phyloP scores from a whole-genome alignment of 352 stramenopile genomes.

The Hyphochytrium catenoides region DNA sequence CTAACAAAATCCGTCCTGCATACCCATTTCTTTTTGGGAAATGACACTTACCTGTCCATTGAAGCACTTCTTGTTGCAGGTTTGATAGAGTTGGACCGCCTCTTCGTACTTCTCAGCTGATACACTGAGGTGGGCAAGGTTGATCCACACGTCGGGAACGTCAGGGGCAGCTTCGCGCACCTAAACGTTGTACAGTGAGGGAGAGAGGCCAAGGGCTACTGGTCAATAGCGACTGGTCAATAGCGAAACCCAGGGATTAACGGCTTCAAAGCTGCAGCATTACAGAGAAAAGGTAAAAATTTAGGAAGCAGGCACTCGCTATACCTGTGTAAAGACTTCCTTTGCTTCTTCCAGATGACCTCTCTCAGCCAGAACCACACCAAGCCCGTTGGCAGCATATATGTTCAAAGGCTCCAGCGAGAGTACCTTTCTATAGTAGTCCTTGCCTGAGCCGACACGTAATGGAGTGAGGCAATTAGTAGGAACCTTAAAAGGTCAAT shows the following conservation, averaged over 20 bases:
- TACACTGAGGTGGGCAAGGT: slow-evolving; percentile 89
- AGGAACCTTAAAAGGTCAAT: too few relatives aligned
- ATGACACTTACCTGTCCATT: slow-evolving; percentile 56
- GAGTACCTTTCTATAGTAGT: slow-evolving; percentile 89
- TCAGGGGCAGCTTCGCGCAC: slow-evolving; percentile 84
- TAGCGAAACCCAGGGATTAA: too few relatives aligned
- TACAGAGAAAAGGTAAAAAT: too few relatives aligned
- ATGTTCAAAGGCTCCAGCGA: slow-evolving; percentile 75
- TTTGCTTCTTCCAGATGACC: slow-evolving; percentile 85
- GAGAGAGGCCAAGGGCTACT: too few relatives aligned
- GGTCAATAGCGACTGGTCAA: too few relatives aligned
- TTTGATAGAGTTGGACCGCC: slow-evolving; percentile 84
- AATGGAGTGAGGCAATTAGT: too few relatives aligned
- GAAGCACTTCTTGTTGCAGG: slow-evolving; percentile 67
- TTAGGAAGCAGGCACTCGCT: too few relatives aligned
- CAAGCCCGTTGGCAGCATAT: slow-evolving; percentile 88
- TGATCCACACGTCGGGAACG: slow-evolving; percentile 85
- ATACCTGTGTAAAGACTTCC: slow-evolving; percentile 83
- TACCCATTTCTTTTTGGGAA: too few relatives aligned
- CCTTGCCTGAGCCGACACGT: too few relatives aligned
- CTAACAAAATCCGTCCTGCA: too few relatives aligned
- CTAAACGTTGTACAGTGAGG: too few relatives aligned
- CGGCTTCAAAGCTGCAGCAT: too few relatives aligned
- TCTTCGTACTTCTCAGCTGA: slow-evolving; percentile 85
- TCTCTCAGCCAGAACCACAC: slow-evolving; percentile 92